Evolutionary conservation across 2,329 filamentous ascomycete species (phyloP), one percentile per base, ranked within the genome.

Genomic region (Byssoonygena ceratinophila): DNA sequence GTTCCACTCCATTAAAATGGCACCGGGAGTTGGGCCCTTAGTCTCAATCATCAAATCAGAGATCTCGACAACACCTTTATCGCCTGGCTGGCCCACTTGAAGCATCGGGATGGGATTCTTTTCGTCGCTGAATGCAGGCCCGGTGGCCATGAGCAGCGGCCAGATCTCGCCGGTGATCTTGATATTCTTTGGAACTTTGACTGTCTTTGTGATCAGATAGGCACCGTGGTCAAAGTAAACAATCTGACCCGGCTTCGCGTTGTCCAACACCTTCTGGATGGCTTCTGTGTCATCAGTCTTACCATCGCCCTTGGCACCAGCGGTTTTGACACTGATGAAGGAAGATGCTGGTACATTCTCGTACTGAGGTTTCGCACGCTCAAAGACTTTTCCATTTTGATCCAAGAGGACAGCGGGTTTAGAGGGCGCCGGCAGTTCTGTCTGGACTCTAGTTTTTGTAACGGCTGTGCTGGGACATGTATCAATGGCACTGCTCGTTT

Each of bases 1-100:
- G 70, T 96, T 96, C 85, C 88, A 96, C 68, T 96, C 80, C 72
- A 96, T 82, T 65, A 96, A 78, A 63, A 95, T 87, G 16, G 89
- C 91, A 59, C 91, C 91, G 0, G 89, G 85, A 57, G 87, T 84
- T 2, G 89, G 75, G 3, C 91, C 91, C 59, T 82, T 79, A 27
- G 89, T 95, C 68, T 87, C 81, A 60, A 97, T 84, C 61, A 95
- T 82, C 55, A 94, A 71, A 64, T 96, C 91, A 43, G 82, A 85
- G 64, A 96, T 91, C 71, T 96, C 90, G 45, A 95, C 85, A 25
- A 76, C 76, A 57, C 90, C 91, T 43, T 77, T 75, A 58, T 94
- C 85, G 49, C 88, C 88, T 9, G 78, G 70, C 63, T 86, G 71
- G 46, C 91, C 91, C 54, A 97, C 77, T 66, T 92, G 85, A 71